These are phyloP conservation scores for Thinopyrum elongatum DNA, from an alignment of 176 grass and related monocot genomes.

Conservation along the genomic window DNA sequence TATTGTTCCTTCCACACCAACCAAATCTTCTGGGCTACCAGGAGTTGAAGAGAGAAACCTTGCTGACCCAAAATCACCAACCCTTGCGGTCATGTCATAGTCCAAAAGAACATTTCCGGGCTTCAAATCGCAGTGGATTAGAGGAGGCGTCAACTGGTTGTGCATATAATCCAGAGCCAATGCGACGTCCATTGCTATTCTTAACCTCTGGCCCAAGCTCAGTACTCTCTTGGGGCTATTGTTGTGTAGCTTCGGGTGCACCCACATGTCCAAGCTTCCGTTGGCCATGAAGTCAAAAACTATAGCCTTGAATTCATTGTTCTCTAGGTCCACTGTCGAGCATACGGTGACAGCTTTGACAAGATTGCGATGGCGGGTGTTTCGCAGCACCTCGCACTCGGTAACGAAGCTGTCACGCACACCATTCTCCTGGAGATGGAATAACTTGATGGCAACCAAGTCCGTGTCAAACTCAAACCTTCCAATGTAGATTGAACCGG, in stretches of 20 bases:
- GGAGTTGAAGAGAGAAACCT: conserved; percentile 18
- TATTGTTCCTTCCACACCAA: conserved; percentile 17
- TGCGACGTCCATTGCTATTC: neutral
- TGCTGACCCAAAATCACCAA: conserved; percentile 40
- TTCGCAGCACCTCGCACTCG: neutral
- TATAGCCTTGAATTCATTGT: conserved; percentile 38
- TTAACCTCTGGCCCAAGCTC: conserved; percentile 16
- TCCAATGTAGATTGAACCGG: conserved; percentile 23
- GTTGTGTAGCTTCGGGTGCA: neutral
- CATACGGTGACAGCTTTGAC: conserved; percentile 23
- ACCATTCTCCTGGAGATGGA: neutral
- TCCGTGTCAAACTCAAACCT: conserved; percentile 28
- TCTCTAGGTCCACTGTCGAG: conserved; percentile 31
- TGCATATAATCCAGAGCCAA: conserved; percentile 33
- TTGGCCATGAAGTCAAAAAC: conserved; percentile 41
- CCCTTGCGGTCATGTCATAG: neutral
- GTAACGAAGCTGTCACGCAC: neutral
- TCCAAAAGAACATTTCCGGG: too few relatives aligned
- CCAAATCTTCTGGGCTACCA: neutral
- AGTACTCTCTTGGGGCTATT: neutral
- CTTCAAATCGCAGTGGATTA: too few relatives aligned
- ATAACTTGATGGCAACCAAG: conserved; percentile 30
- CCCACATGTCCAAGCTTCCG: conserved; percentile 29
- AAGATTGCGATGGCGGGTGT: conserved; percentile 30
- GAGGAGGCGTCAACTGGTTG: neutral